Evolutionary conservation across 2,329 filamentous ascomycete species (phyloP), one percentile per base, ranked within the genome.

Genomic region (Colletotrichum truncatum): DNA sequence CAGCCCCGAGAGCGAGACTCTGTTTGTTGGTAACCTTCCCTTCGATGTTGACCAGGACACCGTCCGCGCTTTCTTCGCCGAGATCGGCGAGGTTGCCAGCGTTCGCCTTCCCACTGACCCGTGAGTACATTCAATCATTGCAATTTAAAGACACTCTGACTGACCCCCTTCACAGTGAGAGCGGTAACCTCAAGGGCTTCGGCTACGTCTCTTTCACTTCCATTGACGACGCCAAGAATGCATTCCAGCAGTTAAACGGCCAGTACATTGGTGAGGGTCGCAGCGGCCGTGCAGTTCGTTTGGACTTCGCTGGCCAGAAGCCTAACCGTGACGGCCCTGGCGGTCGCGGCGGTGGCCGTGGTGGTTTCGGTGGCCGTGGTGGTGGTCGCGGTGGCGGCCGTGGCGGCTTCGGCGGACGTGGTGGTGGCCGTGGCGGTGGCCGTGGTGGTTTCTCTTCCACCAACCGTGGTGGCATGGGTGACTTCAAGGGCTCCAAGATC

Each of bases 1-100:
- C 75, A 94, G 91, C 84, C 87, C 92, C 68, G 91, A 93, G 77
- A 92, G 89, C 76, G 91, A 94, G 71, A 98, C 94, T 41, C 87
- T 98, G 66, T 98, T 96, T 81, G 89, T 97, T 70, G 94, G 94
- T 73, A 98, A 98, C 85, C 83, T 98, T 70, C 90, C 92, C 53
- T 98, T 97, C 81, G 89, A 93, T 69, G 89, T 90, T 73, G 89
- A 91, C 73, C 92, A 97, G 82, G 91, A 94, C 60, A 81, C 84
- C 69, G 85, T 98, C 71, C 85, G 85, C 68, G 87, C 91, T 72
- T 89, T 91, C 77, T 97, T 97, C 84, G 82, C 83, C 73, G 86
- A 91, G 71, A 86, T 90, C 72, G 88, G 89, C 70, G 85, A 84
- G 75, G 88, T 96, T 76, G 87, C 91, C 74, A 92, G 91, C 76